Percentiles rank a stretch among this genome's conserved stretches.
These are phyloP conservation scores for Lactuca saligna DNA, from an alignment of 129 eudicot species.

Conservation along the genomic window DNA sequence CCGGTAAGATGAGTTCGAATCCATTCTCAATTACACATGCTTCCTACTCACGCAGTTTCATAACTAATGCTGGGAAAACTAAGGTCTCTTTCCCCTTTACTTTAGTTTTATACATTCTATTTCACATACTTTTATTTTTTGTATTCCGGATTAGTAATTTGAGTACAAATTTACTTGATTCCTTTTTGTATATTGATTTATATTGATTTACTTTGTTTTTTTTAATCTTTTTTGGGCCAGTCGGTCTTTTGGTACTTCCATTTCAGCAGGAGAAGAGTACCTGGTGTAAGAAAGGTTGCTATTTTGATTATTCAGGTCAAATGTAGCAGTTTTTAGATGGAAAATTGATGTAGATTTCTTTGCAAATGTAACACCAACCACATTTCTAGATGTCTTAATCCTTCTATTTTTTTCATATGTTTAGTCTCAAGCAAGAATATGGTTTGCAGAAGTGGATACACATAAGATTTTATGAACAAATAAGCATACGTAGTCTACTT, in stretches of 20 bases:
- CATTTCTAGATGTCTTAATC: conserved; percentile 1
- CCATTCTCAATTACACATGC: no score
- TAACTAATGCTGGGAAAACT: conserved; percentile 50
- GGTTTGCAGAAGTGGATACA: conserved; percentile 73
- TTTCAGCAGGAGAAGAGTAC: no score
- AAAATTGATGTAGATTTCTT: neutral
- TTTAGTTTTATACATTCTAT: no score
- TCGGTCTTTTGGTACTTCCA: conserved; percentile 14
- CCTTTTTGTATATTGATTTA: no score
- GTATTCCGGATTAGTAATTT: no score
- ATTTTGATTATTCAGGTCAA: conserved; percentile 15
- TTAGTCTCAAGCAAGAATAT: conserved; percentile 71
- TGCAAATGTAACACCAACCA: neutral
- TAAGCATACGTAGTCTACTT: conserved; percentile 54
- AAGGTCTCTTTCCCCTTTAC: conserved; percentile 33
- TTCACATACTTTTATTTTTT: no score
- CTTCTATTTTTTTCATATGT: neutral
- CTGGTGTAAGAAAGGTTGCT: neutral
- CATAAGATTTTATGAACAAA: conserved; percentile 51
- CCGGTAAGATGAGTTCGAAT: no score
- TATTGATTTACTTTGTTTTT: no score
- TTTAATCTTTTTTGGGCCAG: neutral
- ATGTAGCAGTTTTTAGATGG: conserved; percentile 8
- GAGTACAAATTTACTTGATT: no score
- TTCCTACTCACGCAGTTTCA: no score